A percentile compares a stretch with the other conserved stretches of the same genome.
Evolutionary conservation across 768 basidiomycete species (phyloP).

Genomic region (Jaapia argillacea): DNA sequence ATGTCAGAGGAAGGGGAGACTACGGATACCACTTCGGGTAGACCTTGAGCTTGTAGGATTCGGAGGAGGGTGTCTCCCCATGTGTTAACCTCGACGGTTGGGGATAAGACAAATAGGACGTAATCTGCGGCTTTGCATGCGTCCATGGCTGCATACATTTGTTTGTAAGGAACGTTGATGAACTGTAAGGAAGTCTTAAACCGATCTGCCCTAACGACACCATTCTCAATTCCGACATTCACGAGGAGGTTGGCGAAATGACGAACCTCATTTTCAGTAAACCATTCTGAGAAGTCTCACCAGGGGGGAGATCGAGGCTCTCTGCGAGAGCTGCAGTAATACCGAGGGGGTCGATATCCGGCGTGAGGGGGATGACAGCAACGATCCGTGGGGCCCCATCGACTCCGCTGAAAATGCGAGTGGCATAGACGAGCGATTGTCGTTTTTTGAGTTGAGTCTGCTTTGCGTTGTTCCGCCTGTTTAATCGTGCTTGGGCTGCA

Average conservation of each 20-base stretch:
- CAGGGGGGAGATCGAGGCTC: conserved; percentile 43
- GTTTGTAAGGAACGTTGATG: conserved; percentile 61
- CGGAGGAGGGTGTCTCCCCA: conserved; percentile 87
- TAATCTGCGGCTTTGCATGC: conserved; percentile 87
- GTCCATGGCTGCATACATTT: conserved; percentile 72
- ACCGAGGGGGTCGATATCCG: conserved; percentile 44
- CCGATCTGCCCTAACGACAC: conserved; percentile 55
- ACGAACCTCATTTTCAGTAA: conserved; percentile 62
- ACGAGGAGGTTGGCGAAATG: neutral
- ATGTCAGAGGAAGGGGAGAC: conserved; percentile 44
- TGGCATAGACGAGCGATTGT: conserved; percentile 53
- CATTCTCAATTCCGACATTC: neutral
- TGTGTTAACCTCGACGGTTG: conserved; percentile 67
- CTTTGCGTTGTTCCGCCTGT: conserved; percentile 78
- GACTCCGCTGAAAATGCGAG: conserved; percentile 68
- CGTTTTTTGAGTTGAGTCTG: conserved; percentile 72
- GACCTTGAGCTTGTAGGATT: conserved; percentile 82
- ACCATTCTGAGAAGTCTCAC: conserved; percentile 41
- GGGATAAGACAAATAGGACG: conserved; percentile 76
- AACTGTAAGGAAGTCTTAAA: conserved; percentile 92
- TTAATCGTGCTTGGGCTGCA: conserved; percentile 61
- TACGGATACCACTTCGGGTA: conserved; percentile 74
- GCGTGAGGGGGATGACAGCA: conserved; percentile 75
- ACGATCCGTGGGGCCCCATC: conserved; percentile 82
- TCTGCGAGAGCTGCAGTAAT: conserved; percentile 49